Conservation (phyloP, 2,329 filamentous ascomycete genomes). For the Xylaria digitata region DNA sequence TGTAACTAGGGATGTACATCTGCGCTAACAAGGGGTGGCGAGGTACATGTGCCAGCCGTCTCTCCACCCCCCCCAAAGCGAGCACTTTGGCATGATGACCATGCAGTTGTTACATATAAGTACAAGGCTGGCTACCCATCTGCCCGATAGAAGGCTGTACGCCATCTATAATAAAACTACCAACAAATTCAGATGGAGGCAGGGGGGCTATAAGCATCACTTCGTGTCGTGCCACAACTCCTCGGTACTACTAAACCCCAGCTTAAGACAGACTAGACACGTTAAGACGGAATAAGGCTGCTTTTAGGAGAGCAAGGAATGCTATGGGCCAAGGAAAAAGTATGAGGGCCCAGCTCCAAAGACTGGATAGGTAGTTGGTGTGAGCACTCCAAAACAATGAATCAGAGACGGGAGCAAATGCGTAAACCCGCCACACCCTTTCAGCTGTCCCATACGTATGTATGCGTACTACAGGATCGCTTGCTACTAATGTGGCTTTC, state of each 20-base stretch:
- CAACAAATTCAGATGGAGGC: conserved; percentile 2
- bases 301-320: conserved; percentile 19
- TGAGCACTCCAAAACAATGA: conserved; percentile 31
- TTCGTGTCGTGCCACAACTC: conserved; percentile 14
- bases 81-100: conserved; percentile 26
- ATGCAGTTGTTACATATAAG: conserved; percentile 20
- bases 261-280: conserved; percentile 13
- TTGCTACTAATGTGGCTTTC: conserved; percentile 29
- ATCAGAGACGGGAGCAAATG: conserved; percentile 34
- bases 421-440: conserved; percentile 31
- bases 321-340: conserved; percentile 14
- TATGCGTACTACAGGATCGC: conserved; percentile 21
- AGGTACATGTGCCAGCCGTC: conserved; percentile 44
- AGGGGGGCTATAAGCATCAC: conserved; percentile 3
- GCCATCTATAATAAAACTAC: not conserved
- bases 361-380: conserved; percentile 13
- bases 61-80: not conserved
- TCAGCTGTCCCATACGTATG: conserved; percentile 10
- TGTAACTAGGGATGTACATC: conserved; percentile 41
- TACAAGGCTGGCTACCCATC: conserved; percentile 32
- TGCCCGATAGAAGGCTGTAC: conserved; percentile 29
- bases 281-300: conserved; percentile 15
- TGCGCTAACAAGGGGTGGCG: conserved; percentile 48
- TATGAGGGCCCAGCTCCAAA: conserved; percentile 19
- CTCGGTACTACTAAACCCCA: conserved; percentile 4